Evolutionary conservation across 345 rosid species (phyloP), one percentile per base, ranked within the genome.

Genomic region (Bruguiera sexangula): DNA sequence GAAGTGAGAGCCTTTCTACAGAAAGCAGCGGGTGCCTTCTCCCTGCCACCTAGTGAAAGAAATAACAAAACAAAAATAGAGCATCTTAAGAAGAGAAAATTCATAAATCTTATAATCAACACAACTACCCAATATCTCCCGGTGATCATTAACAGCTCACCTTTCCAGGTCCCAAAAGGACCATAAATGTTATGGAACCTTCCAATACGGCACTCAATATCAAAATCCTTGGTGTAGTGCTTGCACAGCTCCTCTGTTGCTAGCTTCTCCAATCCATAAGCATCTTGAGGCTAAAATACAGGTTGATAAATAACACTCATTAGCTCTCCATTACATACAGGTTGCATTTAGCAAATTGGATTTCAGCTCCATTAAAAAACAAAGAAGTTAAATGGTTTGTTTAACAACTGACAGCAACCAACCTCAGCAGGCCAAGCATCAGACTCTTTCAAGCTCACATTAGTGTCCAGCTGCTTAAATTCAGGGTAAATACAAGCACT

Each of bases 381-480:
- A 43, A 43, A 43, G 18, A 43, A 43, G 5, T 43, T 15, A 43
- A 43, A 43, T 43, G 16, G 18, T 26, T 9, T 36, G 21, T 5
- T 54, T 46, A 73, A 43, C 11, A 6, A 56, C 21, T 32, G 19
- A 30, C 53, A 62, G 31, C 16, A 75, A 87, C 85, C 62, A 80
- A 92, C 99, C 99, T 95, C 98, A 3, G 99, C 99, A 77, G 98
- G 98, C 98, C 99, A 95, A 62, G 97, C 99, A 84, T 95, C 99
- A 6, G 99, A 76, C 78, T 95, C 99, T 88, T 92, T 96, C 77
- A 96, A 77, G 90, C 98, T 96, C 79, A 96, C 99, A 65, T 92
- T 90, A 54, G 98, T 92, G 20, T 96, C 98, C 79, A 96, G 77
- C 87, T 96, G 99, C 87, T 96, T 96, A 58, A 96, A 96, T 81